phyloP scores from a whole-genome alignment of 2,329 filamentous ascomycete species.

The Aspergillus awamori region DNA sequence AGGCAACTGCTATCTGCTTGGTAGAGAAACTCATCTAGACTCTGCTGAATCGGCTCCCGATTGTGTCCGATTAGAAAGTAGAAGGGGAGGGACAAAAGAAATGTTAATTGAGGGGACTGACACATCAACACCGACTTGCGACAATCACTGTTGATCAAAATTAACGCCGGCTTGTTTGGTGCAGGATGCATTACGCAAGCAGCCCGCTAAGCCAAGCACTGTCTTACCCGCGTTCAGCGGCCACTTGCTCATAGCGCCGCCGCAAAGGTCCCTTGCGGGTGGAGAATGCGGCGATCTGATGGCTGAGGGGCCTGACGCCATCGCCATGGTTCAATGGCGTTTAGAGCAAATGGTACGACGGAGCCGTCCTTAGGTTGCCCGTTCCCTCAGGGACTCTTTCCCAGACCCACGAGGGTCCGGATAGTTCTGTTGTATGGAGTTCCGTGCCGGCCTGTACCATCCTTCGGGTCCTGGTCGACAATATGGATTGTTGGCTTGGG shows the following conservation, averaged over 20 bases:
- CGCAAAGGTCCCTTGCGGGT: constrained; percentile 40
- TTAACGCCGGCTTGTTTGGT: constrained; percentile 29
- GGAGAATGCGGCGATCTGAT: constrained; percentile 42
- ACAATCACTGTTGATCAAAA: constrained; percentile 37
- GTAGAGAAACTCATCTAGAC: background rate
- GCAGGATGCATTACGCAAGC: constrained; percentile 42
- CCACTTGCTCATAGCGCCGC: constrained; percentile 35
- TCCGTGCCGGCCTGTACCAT: background rate
- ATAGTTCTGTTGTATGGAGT: constrained; percentile 1
- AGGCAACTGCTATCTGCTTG: too few relatives aligned
- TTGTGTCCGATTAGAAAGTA: constrained; percentile 16
- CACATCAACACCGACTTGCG: constrained; percentile 9
- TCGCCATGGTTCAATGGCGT: constrained; percentile 25
- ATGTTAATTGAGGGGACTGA: constrained; percentile 1
- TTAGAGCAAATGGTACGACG: constrained; percentile 13
- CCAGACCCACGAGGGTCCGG: constrained; percentile 17
- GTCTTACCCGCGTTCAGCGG: constrained; percentile 33
- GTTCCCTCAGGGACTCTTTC: constrained; percentile 11
- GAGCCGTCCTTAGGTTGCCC: constrained; percentile 9
- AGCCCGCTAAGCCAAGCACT: constrained; percentile 33
- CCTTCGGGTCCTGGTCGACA: background rate
- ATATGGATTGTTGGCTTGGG: background rate
- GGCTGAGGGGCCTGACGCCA: constrained; percentile 33
- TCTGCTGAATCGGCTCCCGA: background rate
- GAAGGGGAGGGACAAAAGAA: background rate